A percentile compares a stretch with the other conserved stretches of the same genome.
phyloP scores from a whole-genome alignment of 2,329 filamentous ascomycete species.

The Dothideomycetes sp. region DNA sequence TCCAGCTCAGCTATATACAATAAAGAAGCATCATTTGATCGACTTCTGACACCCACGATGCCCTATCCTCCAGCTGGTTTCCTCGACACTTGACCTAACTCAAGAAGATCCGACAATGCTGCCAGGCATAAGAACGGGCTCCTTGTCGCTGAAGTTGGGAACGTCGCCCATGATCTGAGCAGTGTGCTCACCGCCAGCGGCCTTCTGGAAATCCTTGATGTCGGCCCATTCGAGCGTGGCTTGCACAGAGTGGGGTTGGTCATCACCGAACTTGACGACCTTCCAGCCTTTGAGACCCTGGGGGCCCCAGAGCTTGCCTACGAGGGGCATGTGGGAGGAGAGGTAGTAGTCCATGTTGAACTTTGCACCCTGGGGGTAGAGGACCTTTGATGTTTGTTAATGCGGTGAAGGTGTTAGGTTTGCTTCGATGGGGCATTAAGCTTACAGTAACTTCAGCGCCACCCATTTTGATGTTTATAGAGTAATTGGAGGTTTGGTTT shows the following conservation, averaged over 20 bases:
- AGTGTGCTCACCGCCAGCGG: constrained; percentile 12
- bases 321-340: constrained; percentile 26
- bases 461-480: background rate
- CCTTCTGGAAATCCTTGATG: constrained; percentile 18
- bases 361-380: constrained; percentile 24
- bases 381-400: constrained; percentile 11
- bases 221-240: constrained; percentile 22
- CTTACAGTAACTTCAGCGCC: background rate
- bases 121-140: constrained; percentile 21
- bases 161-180: constrained; percentile 21
- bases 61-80: no score
- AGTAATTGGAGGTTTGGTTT: no score
- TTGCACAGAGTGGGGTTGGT: constrained; percentile 21
- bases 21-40: no score
- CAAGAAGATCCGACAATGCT: constrained; percentile 14
- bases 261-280: constrained; percentile 19
- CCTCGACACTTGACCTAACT: no score
- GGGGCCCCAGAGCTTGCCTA: constrained; percentile 18
- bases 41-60: no score
- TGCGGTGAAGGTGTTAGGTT: background rate
- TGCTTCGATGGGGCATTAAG: background rate
- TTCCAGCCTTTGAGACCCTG: constrained; percentile 22
- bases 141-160: constrained; percentile 23
- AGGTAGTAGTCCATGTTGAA: constrained; percentile 31
- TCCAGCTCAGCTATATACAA: no score